These are phyloP conservation scores for Lagenaria siceraria DNA, from an alignment of 306 rosid genomes.

Conservation along the genomic window DNA sequence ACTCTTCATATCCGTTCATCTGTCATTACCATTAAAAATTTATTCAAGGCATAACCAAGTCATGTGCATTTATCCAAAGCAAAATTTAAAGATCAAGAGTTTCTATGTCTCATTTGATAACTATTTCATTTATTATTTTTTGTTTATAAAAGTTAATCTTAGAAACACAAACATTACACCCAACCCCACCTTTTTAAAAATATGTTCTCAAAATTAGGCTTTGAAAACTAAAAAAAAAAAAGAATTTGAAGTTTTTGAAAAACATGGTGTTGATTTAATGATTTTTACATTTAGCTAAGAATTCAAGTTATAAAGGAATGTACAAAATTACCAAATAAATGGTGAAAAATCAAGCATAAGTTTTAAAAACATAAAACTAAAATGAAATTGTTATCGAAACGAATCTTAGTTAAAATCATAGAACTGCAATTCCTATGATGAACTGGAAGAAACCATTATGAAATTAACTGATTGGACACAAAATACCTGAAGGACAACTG, in stretches of 20 bases:
- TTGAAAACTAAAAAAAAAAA: neutral
- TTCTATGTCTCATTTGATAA: neutral
- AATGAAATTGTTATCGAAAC: neutral
- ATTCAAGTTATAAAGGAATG: neutral
- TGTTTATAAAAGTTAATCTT: neutral
- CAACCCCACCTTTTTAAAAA: neutral
- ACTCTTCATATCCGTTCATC: conserved; percentile 78
- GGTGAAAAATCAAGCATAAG: neutral
- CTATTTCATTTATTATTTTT: neutral
- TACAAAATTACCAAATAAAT: neutral
- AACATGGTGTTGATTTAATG: neutral
- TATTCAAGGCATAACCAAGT: neutral
- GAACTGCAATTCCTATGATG: neutral
- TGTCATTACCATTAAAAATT: conserved; percentile 20
- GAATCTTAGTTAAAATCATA: neutral
- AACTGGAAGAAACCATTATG: neutral
- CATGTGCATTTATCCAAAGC: neutral
- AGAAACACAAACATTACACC: neutral
- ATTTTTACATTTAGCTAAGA: neutral
- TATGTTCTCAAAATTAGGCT: neutral
- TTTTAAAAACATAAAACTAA: neutral
- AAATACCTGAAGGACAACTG: conserved; percentile 37
- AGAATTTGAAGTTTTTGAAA: neutral
- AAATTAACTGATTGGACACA: neutral
- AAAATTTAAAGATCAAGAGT: neutral